These are phyloP conservation scores for Madurella fahalii DNA, from an alignment of 2,329 filamentous ascomycete genomes.

Conservation along the genomic window DNA sequence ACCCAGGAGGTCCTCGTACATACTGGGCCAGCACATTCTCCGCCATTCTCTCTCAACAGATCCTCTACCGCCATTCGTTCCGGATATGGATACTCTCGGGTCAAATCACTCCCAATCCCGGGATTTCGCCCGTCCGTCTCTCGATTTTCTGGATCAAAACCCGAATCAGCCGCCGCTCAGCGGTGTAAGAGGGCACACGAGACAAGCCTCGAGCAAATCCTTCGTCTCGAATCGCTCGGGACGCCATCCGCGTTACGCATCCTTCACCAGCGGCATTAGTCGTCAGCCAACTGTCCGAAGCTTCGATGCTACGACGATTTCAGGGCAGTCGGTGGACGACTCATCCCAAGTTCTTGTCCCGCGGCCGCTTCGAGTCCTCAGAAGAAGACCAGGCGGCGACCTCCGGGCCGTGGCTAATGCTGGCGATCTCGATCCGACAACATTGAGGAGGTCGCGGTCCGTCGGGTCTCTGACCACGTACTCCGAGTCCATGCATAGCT, in stretches of 20 bases:
- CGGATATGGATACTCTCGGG: conserved; percentile 42
- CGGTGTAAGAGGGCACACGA: conserved; percentile 37
- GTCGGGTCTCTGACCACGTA: conserved; percentile 58
- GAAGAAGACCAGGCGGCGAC: conserved; percentile 71
- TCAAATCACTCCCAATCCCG: conserved; percentile 29
- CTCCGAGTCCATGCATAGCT: conserved; percentile 57
- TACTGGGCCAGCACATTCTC: conserved; percentile 46
- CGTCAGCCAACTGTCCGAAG: conserved; percentile 52
- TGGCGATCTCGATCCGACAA: conserved; percentile 52
- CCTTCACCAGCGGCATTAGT: conserved; percentile 54
- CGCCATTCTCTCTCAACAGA: conserved; percentile 36
- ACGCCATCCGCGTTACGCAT: conserved; percentile 55
- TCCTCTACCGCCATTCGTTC: conserved; percentile 45
- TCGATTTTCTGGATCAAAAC: conserved; percentile 29
- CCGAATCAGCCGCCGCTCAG: conserved; percentile 34
- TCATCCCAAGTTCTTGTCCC: conserved; percentile 41
- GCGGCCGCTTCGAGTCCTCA: conserved; percentile 58
- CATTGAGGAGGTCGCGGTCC: conserved; percentile 52
- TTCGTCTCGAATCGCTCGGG: conserved; percentile 48
- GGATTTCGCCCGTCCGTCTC: conserved; percentile 33
- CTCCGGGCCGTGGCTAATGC: conserved; percentile 64
- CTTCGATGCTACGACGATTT: conserved; percentile 57
- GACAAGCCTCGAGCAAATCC: conserved; percentile 46
- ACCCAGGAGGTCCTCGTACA: conserved; percentile 52
- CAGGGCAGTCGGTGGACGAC: conserved; percentile 48